These are phyloP conservation scores for Candida ortonii DNA, from an alignment of 805 yeast species.

Conservation along the genomic window DNA sequence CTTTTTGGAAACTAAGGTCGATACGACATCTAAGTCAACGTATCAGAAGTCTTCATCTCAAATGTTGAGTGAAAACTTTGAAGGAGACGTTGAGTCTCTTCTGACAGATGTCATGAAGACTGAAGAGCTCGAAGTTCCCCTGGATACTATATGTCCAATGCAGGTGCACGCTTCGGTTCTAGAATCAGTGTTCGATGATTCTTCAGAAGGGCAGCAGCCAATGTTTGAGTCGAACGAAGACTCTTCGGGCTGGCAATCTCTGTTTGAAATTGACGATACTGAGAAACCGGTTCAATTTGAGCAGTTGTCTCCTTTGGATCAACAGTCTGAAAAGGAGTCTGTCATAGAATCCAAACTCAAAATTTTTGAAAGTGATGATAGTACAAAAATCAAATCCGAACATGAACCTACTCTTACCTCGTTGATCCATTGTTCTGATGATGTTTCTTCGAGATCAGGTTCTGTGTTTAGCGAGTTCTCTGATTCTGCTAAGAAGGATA, in stretches of 20 bases:
- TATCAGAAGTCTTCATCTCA: constrained; percentile 1
- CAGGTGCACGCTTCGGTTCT: constrained; percentile 51
- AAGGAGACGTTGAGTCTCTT: too few species aligned
- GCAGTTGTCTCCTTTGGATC: too few species aligned
- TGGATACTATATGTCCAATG: constrained; percentile 43
- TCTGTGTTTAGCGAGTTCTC: constrained; percentile 13
- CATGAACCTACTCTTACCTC: too few species aligned
- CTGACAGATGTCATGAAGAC: too few species aligned
- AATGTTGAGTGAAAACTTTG: too few species aligned
- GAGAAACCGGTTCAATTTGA: not conserved
- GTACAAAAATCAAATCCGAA: too few species aligned
- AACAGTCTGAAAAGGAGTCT: too few species aligned
- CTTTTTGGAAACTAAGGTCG: constrained; percentile 12
- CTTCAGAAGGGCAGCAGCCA: constrained; percentile 42
- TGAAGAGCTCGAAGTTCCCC: constrained; percentile 1
- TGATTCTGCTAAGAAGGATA: constrained; percentile 48
- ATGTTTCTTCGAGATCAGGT: constrained; percentile 3
- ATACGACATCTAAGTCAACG: not conserved
- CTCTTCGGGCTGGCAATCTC: constrained; percentile 50
- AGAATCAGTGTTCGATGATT: constrained; percentile 47
- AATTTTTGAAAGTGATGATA: too few species aligned
- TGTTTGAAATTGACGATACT: constrained; percentile 43
- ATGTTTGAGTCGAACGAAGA: constrained; percentile 57
- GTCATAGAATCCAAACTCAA: too few species aligned
- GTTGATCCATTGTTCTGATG: too few species aligned